Percentiles rank a stretch among this genome's conserved stretches.
Evolutionary conservation across 495 filamentous ascomycete species (phyloP).

Genomic region (Podospora pseudocomata): DNA sequence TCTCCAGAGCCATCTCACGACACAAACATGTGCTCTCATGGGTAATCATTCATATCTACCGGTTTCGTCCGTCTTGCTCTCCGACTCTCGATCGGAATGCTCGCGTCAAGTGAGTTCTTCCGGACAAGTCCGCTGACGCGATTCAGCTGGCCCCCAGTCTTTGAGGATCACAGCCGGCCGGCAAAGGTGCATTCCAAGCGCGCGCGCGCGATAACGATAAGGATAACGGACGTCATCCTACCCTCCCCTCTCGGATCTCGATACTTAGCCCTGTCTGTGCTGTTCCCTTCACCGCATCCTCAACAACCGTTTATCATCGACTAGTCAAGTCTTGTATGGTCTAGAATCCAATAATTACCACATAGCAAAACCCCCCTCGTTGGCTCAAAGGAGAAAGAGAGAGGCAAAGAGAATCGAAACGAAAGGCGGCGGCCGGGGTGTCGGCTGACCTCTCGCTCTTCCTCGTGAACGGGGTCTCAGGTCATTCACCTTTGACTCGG

Average conservation of each 20-base stretch:
- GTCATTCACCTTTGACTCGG: not conserved
- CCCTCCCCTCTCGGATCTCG: not conserved
- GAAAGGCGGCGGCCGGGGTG: not conserved
- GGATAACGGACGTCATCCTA: not conserved
- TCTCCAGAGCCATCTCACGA: not conserved
- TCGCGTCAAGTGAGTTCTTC: not conserved
- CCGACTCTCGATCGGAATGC: not conserved
- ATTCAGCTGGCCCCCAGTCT: not conserved
- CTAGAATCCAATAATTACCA: not conserved
- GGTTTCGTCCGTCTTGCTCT: not conserved
- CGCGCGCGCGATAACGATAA: not conserved
- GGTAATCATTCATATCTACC: not conserved
- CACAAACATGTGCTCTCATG: not conserved
- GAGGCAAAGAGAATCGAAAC: not conserved
- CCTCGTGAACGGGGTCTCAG: not conserved
- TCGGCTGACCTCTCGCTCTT: not conserved
- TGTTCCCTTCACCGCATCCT: not conserved
- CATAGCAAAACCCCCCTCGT: not conserved
- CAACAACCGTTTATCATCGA: not conserved
- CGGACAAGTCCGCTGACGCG: constrained; percentile 1
- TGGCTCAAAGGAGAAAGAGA: not conserved
- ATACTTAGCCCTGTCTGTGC: not conserved
- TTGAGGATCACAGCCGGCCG: not conserved
- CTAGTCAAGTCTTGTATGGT: not conserved
- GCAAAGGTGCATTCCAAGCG: not conserved